These are phyloP conservation scores for Corylus heterophylla DNA, from an alignment of 306 rosid species.

Conservation along the genomic window DNA sequence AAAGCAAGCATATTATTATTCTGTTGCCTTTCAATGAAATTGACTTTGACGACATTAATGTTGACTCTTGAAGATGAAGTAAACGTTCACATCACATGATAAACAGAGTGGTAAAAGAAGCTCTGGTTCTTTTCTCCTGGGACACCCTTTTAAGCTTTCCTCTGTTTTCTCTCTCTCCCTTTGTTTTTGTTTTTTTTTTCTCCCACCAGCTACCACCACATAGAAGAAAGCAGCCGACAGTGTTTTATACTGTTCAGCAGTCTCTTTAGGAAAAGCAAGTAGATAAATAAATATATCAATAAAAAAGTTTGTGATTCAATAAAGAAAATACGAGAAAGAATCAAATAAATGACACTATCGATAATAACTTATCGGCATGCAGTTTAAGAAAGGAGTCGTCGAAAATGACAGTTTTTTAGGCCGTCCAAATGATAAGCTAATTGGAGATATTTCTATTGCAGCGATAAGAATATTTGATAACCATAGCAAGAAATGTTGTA, in stretches of 20 bases:
- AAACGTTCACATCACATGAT: background rate
- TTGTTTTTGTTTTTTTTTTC: background rate
- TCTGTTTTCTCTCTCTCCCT: background rate
- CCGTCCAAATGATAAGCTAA: too few species aligned
- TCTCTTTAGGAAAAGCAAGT: background rate
- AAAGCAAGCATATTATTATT: background rate
- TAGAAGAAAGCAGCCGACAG: conserved; percentile 33
- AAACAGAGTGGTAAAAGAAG: background rate
- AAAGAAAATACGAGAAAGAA: too few species aligned
- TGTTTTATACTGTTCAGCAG: conserved; percentile 1
- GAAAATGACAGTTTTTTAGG: too few species aligned
- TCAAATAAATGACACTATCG: too few species aligned
- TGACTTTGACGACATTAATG: conserved; percentile 28
- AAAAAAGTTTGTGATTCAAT: background rate
- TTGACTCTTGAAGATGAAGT: conserved; percentile 26
- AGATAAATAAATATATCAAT: background rate
- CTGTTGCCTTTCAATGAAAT: background rate
- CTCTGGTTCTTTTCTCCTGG: background rate
- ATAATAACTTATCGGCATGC: too few species aligned
- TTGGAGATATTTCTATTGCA: too few species aligned
- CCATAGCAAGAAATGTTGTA: too few species aligned
- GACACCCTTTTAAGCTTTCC: conserved; percentile 7
- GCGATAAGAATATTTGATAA: too few species aligned
- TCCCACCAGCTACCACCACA: background rate
- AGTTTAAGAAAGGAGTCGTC: too few species aligned